These are phyloP conservation scores for Solanum aculeatissimum DNA, from an alignment of 305 asterid species.

Conservation along the genomic window DNA sequence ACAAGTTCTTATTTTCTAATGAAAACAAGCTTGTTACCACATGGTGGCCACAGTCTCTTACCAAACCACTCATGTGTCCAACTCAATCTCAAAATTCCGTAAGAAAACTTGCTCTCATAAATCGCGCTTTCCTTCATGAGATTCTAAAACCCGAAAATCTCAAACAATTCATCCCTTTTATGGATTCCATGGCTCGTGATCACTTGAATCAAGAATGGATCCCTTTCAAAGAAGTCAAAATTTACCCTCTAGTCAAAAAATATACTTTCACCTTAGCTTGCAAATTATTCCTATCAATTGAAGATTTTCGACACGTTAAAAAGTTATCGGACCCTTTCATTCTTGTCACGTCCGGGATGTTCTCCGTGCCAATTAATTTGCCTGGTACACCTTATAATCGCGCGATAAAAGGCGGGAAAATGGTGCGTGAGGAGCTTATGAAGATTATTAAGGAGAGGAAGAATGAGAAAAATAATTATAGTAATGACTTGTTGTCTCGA, in stretches of 20 bases:
- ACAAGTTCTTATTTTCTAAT: conserved; percentile 11
- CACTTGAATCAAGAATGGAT: background rate
- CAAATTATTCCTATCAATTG: background rate
- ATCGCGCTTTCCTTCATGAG: background rate
- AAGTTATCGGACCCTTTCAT: background rate
- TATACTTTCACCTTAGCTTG: background rate
- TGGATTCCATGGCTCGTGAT: background rate
- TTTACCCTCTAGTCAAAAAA: background rate
- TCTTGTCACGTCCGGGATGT: background rate
- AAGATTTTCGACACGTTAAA: conserved; percentile 1
- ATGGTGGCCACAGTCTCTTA: conserved; percentile 18
- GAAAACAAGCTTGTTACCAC: conserved; percentile 12
- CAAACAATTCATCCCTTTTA: background rate
- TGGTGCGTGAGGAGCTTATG: background rate
- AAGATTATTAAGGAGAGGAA: background rate
- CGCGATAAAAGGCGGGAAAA: background rate
- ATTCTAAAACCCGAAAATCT: background rate
- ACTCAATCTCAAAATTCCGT: background rate
- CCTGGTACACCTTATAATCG: background rate
- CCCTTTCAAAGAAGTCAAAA: background rate
- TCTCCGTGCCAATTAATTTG: background rate
- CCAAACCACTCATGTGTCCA: background rate
- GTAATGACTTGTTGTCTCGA: background rate
- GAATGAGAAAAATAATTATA: background rate
- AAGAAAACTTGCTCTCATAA: background rate